phyloP scores from a whole-genome alignment of 768 basidiomycete genomes.

The Lentinula edodes region DNA sequence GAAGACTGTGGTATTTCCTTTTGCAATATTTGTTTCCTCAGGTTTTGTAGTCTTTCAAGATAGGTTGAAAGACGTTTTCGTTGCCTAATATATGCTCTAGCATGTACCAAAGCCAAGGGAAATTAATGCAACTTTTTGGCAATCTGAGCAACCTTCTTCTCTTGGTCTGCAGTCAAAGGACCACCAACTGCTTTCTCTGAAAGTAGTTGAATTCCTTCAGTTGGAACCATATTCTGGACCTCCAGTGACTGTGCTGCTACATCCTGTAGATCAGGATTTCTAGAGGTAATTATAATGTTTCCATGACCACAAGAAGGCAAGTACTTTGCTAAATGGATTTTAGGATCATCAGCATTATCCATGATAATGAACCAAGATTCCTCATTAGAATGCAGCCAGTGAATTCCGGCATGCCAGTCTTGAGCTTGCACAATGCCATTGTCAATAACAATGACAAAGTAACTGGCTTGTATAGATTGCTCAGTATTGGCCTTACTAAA shows the following conservation, averaged over 20 bases:
- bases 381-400: background rate
- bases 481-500: background rate
- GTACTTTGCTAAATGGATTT: background rate
- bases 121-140: background rate
- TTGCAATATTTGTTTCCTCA: background rate
- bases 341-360: conserved; percentile 10
- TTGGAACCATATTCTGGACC: background rate
- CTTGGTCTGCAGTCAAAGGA: background rate
- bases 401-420: background rate
- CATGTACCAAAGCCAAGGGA: background rate
- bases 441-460: background rate
- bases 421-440: background rate
- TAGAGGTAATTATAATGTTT: conserved; percentile 7
- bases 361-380: conserved; percentile 9
- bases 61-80: background rate
- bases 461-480: background rate
- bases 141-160: background rate
- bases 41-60: background rate
- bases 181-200: background rate
- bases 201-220: background rate
- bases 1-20: background rate
- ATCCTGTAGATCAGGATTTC: background rate
- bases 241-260: background rate
- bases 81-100: background rate
- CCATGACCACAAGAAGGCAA: conserved; percentile 6